Percentiles rank a stretch among this genome's conserved stretches.
Conservation (phyloP, 1,284 basidiomycete genomes). For the Boletus smithii region DNA sequence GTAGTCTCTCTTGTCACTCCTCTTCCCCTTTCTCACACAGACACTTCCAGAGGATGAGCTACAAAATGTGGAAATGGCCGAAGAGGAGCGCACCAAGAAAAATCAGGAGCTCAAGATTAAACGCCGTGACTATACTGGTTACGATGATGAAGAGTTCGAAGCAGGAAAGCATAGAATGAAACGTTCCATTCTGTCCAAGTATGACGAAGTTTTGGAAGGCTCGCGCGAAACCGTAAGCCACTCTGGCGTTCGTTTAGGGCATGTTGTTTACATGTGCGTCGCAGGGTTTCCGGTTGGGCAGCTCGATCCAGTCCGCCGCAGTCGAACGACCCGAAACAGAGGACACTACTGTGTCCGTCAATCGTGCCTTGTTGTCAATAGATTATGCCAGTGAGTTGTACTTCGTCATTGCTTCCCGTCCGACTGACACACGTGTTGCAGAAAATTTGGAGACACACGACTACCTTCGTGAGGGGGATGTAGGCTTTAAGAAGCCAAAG, state of each 20-base stretch:
- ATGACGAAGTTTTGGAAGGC: conserved; percentile 85
- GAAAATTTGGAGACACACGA: conserved; percentile 86
- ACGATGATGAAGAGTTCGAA: conserved; percentile 92
- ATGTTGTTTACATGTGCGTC: conserved; percentile 8
- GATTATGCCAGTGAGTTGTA: conserved; percentile 80
- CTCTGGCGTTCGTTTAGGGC: neutral
- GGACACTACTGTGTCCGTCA: conserved; percentile 60
- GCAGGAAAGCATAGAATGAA: conserved; percentile 75
- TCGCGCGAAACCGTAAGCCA: conserved; percentile 57
- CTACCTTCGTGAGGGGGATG: conserved; percentile 88
- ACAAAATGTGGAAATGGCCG: conserved; percentile 90
- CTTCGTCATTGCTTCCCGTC: neutral
- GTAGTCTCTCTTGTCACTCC: conserved; percentile 38
- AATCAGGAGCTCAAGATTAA: conserved; percentile 86
- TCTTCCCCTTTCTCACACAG: conserved; percentile 7
- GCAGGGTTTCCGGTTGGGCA: conserved; percentile 80
- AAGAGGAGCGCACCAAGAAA: conserved; percentile 76
- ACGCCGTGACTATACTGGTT: conserved; percentile 88
- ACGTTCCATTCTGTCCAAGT: conserved; percentile 86
- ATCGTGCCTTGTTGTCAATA: conserved; percentile 81
- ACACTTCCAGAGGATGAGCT: conserved; percentile 83
- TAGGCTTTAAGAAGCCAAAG: conserved; percentile 93
- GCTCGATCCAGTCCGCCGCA: conserved; percentile 42
- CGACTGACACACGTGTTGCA: conserved; percentile 34
- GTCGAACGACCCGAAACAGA: conserved; percentile 49